Evolutionary conservation across 2,329 filamentous ascomycete species (phyloP).

Genomic region (Xylaria sp.): DNA sequence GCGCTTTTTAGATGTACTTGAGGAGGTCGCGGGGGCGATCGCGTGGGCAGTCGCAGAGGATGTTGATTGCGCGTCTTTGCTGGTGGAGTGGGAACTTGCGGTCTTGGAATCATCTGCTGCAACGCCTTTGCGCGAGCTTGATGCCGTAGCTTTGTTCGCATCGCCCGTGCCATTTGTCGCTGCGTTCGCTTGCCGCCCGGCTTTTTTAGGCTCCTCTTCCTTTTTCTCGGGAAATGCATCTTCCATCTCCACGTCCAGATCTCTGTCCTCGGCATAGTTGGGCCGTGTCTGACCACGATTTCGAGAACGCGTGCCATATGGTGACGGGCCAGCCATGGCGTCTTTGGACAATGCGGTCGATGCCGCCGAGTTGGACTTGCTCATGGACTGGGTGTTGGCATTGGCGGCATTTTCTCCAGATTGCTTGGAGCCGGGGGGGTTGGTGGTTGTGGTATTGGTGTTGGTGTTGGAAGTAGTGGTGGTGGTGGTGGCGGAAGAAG

Average conservation of each 20-base stretch:
- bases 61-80: constrained; percentile 46
- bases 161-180: constrained; percentile 48
- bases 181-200: constrained; percentile 58
- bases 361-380: constrained; percentile 58
- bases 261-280: constrained; percentile 95
- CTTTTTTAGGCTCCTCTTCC: constrained; percentile 67
- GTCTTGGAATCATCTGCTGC: constrained; percentile 47
- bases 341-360: constrained; percentile 62
- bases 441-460: constrained; percentile 29
- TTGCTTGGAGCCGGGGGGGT: constrained; percentile 42
- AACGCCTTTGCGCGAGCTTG: constrained; percentile 55
- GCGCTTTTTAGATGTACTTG: constrained; percentile 76
- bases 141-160: constrained; percentile 45
- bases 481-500: constrained; percentile 31
- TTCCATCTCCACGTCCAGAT: constrained; percentile 86
- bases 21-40: constrained; percentile 39
- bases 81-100: constrained; percentile 41
- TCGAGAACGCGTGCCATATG: constrained; percentile 93
- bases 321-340: constrained; percentile 65
- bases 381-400: constrained; percentile 59
- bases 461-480: constrained; percentile 12
- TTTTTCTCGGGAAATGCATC: constrained; percentile 71
- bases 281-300: constrained; percentile 84
- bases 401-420: constrained; percentile 49
- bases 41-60: constrained; percentile 41